A percentile compares a stretch with the other conserved stretches of the same genome.
phyloP scores from a whole-genome alignment of 202 grass and related monocot species.

The Panicum hallii region DNA sequence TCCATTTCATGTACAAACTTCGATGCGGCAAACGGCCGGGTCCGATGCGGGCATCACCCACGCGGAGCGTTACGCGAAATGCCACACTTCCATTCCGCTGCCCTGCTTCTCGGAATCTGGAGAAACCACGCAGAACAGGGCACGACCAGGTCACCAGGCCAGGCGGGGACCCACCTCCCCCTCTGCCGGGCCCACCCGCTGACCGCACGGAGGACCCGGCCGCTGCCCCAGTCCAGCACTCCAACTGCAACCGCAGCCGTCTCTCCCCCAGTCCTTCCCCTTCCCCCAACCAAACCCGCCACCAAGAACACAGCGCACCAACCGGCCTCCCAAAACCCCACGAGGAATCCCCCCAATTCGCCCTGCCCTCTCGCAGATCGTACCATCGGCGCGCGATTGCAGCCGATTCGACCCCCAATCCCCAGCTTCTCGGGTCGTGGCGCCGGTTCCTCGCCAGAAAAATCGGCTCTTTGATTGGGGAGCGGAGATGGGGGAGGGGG shows the following conservation, averaged over 20 bases:
- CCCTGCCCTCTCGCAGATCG: conserved; percentile 21
- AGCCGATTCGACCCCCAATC: not conserved
- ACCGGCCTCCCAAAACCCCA: conserved; percentile 1
- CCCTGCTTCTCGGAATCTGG: not conserved
- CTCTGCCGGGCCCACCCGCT: not conserved
- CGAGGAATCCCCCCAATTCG: conserved; percentile 19
- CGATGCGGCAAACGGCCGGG: not conserved
- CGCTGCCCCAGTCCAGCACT: not conserved
- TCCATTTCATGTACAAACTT: not conserved
- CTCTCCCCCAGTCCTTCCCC: not conserved
- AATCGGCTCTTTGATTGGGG: not conserved
- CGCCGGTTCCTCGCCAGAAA: not conserved
- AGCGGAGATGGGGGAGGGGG: conserved; percentile 66
- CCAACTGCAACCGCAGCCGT: conserved; percentile 3
- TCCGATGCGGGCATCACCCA: not conserved
- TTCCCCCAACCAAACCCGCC: conserved; percentile 31
- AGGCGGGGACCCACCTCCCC: not conserved
- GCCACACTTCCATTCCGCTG: not conserved
- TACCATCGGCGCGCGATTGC: not conserved
- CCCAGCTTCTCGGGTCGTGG: not conserved
- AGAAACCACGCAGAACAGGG: not conserved
- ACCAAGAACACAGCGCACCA: conserved; percentile 24
- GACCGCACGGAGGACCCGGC: not conserved
- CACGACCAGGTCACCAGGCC: not conserved
- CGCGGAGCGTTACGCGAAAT: not conserved